Percentiles rank a stretch among this genome's conserved stretches.
These are phyloP conservation scores for Colletotrichum sp. DNA, from an alignment of 2,329 filamentous ascomycete genomes.

Conservation along the genomic window DNA sequence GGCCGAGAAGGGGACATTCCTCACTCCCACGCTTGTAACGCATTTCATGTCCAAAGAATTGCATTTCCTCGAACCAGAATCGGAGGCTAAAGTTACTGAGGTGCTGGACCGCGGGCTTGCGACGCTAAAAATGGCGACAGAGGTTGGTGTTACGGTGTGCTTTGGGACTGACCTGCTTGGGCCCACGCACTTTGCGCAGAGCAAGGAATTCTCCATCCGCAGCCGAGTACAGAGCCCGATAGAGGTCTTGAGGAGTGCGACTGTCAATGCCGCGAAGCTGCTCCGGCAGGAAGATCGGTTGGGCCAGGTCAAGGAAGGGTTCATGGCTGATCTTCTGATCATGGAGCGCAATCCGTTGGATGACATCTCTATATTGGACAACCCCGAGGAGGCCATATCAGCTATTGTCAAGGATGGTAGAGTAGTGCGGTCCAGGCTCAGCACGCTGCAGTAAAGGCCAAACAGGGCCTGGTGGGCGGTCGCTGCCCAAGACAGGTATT, in stretches of 20 bases:
- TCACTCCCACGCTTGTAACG: not conserved
- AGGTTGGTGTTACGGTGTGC: not conserved
- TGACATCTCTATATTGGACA: conserved; percentile 55
- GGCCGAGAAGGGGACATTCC: not conserved
- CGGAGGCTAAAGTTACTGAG: not conserved
- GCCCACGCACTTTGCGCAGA: not conserved
- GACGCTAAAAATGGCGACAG: not conserved
- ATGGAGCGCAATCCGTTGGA: conserved; percentile 58
- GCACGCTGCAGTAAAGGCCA: not conserved
- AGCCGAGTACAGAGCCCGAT: not conserved
- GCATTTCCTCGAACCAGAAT: not conserved
- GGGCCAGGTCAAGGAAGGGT: conserved; percentile 53
- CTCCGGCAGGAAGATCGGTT: not conserved
- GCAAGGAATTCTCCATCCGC: not conserved
- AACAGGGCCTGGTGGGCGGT: not conserved
- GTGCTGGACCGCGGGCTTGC: not conserved
- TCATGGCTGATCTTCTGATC: conserved; percentile 57
- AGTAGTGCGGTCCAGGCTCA: not conserved
- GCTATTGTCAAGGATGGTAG: not conserved
- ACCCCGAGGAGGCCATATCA: not conserved
- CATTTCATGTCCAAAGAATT: not conserved
- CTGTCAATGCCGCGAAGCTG: not conserved
- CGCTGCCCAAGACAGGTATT: not conserved
- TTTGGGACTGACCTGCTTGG: not conserved
- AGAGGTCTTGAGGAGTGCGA: not conserved